Base-by-base conservation (phyloP, 768 basidiomycete genomes). In the Glaciozyma antarctica region DNA sequence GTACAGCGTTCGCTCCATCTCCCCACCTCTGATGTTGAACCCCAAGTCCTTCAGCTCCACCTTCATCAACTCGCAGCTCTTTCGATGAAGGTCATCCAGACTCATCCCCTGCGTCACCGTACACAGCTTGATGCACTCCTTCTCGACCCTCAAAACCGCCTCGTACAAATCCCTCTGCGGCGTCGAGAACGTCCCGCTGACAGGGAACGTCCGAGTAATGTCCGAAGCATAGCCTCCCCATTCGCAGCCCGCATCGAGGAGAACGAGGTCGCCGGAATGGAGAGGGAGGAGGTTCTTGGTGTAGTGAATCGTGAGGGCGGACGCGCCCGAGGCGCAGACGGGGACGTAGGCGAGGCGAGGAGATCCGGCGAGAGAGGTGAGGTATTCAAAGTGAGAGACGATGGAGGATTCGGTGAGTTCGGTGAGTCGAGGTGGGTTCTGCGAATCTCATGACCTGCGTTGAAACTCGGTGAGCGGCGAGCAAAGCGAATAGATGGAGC, bases 271-370 rank as follows among this genome's bases (percentile, higher is more conserved):
- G 24, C 80, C 83, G 1, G 83, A 77, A 48, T 81, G 79, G 13
- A 93, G 77, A 24, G 87, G 71, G 63, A 88, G 88, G 75, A 94
- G 86, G 76, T 98, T 98, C 22, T 86, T 82, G 0, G 91, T 94
- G 75, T 98, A 98, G 73, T 99, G 95, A 66, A 99, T 91, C 49
- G 88, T 86, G 1, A 95, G 81, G 12, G 89, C 85, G 73, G 97
- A 95, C 3, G 87, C 81, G 34, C 95, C 95, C 2, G 90, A 92
- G 8, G 90, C 94, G 43, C 97, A 89, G 8, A 99, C 95, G 17
- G 95, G 95, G 2, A 99, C 93, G 75, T 99, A 99, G n/a, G 95
- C 93, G 56, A 85, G 83, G 48, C 93, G 82, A 73, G 90, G 86
- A 17, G 89, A 82, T 26, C 95, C 95, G 21, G 79, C 79, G 51